Evolutionary conservation across 2,329 filamentous ascomycete species (phyloP).

Genomic region (Plenodomus lindquistii): DNA sequence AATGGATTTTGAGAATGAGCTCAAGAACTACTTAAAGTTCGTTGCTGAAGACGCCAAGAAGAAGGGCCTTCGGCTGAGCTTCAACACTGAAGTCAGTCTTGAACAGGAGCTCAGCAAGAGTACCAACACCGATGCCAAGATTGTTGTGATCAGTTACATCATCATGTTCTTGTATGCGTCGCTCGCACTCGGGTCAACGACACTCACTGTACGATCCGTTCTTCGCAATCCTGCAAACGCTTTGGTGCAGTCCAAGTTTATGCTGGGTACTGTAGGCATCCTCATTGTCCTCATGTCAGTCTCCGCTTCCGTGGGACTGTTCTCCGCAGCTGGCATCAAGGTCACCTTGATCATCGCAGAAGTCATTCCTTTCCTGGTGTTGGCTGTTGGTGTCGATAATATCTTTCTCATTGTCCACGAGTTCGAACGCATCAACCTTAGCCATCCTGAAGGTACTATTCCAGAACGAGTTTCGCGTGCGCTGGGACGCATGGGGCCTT

Average conservation of each 20-base stretch:
- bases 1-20: constrained; percentile 84
- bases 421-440: constrained; percentile 92
- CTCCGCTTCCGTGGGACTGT: constrained; percentile 89
- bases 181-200: constrained; percentile 85
- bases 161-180: constrained; percentile 99
- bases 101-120: constrained; percentile 97
- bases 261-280: constrained; percentile 91
- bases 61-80: constrained; percentile 83
- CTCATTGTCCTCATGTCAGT: constrained; percentile 97
- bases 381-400: constrained; percentile 97
- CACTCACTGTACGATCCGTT: constrained; percentile 74
- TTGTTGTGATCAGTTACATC: constrained; percentile 93
- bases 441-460: constrained; percentile 84
- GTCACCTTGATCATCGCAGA: constrained; percentile 97
- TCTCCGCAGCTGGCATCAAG: constrained; percentile 88
- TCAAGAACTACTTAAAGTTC: constrained; percentile 74
- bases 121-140: constrained; percentile 97
- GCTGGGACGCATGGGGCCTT: constrained; percentile 94
- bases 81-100: constrained; percentile 92
- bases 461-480: constrained; percentile 84
- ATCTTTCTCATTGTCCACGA: constrained; percentile 99
- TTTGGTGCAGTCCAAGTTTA: constrained; percentile 94
- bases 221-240: constrained; percentile 80
- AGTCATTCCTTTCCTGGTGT: constrained; percentile 94
- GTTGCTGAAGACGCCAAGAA: constrained; percentile 78